Evolutionary conservation across 1,284 basidiomycete genomes (phyloP), one percentile per base, ranked within the genome.

Genomic region (Ustanciosporium gigantosporum): DNA sequence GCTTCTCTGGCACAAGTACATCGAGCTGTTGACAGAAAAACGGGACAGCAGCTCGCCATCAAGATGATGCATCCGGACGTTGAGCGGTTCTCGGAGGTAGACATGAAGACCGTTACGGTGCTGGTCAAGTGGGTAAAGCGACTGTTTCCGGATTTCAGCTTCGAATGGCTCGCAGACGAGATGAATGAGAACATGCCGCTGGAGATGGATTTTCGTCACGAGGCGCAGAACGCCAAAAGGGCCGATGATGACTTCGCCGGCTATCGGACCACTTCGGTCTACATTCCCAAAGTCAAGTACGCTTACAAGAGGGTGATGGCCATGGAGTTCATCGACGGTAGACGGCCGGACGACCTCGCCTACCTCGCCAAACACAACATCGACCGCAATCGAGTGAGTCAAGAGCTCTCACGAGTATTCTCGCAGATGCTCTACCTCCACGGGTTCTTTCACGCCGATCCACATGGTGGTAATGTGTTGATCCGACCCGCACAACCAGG

Each of bases 21-120:
- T 79, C 84, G 88, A 16, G 95, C 88, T 0, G 82, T 81, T 6
- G 86, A 91, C 65, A 84, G 85, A 40, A 47, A 69, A 37, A 73
- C 69, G 6, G 73, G 71, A 17, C 46, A 74, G 38, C 80, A 82
- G 35, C 91, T 94, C n/a, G 95, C 95, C 11, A 87, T 98, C 51
- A 99, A 99, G 85, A 78, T 98, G 36, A 94, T 98, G 83, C 95
- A 98, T 78, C 92, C 95, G 4, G 89, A 90, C 76, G 82, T 99
- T 3, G 86, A 88, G 37, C 92, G 96, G 73, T 99, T 96, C 77
- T 90, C 88, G 51, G 84, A 89, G 81, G 89, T 97, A 16, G 91
- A 96, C 70, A 86, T 89, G 38, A 51, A 66, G 48, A 77, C 75
- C 47, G 82, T 83, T 19, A 82, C 79, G 43, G 61, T 79, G 19